These are phyloP conservation scores for Periconia sp. DNA, from an alignment of 2,329 filamentous ascomycete genomes.

Conservation along the genomic window DNA sequence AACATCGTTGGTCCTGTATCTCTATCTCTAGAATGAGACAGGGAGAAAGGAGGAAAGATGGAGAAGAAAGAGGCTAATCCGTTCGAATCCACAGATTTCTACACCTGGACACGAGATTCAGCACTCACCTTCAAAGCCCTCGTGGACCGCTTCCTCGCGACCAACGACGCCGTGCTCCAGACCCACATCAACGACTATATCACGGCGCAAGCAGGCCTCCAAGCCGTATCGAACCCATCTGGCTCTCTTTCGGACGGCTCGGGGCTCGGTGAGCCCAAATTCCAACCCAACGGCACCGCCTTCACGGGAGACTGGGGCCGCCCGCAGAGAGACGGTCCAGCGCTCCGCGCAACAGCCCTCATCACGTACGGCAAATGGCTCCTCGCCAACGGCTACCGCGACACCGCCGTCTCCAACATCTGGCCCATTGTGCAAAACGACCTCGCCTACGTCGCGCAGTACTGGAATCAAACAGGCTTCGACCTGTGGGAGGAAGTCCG, in stretches of 20 bases:
- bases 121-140: conserved; percentile 70
- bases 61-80: conserved; percentile 10
- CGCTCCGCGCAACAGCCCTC: conserved; percentile 72
- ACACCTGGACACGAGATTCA: conserved; percentile 77
- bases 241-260: conserved; percentile 54
- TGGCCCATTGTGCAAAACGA: conserved; percentile 80
- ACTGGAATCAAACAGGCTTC: conserved; percentile 64
- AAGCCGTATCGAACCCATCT: conserved; percentile 69
- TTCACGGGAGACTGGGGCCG: conserved; percentile 74
- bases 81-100: conserved; percentile 61
- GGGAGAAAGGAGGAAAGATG: no score
- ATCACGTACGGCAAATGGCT: conserved; percentile 74
- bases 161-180: conserved; percentile 61
- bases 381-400: conserved; percentile 59
- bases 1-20: no score
- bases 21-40: no score
- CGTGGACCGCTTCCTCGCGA: conserved; percentile 64
- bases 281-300: conserved; percentile 62
- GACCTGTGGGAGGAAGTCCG: conserved; percentile 84
- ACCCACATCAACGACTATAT: conserved; percentile 68
- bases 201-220: conserved; percentile 65
- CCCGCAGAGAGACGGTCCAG: conserved; percentile 78
- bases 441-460: conserved; percentile 71
- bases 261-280: conserved; percentile 74
- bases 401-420: conserved; percentile 49